Percentiles rank a stretch among this genome's conserved stretches.
phyloP scores from a whole-genome alignment of 495 filamentous ascomycete species.

The Talaromyces stipitatus region DNA sequence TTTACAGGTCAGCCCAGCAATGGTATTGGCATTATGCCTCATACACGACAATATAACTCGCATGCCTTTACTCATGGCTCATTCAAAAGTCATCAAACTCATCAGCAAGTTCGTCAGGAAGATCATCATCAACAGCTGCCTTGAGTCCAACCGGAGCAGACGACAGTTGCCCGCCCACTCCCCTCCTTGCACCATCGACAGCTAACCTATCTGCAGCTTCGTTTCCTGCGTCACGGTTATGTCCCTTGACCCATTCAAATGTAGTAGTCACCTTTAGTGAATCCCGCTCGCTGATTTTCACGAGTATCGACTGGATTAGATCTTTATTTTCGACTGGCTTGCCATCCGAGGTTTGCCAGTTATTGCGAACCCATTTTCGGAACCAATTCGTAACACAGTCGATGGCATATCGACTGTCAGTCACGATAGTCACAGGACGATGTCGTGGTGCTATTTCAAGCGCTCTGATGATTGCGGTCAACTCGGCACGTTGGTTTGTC shows the following conservation, averaged over 20 bases:
- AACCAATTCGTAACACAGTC: constrained; percentile 87
- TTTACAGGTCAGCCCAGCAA: too few relatives aligned
- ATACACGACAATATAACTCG: background rate
- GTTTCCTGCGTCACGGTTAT: constrained; percentile 62
- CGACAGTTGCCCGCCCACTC: constrained; percentile 23
- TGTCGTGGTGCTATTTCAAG: constrained; percentile 65
- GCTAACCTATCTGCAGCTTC: constrained; percentile 75
- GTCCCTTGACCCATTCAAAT: constrained; percentile 87
- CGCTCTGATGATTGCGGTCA: constrained; percentile 79
- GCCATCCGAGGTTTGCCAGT: constrained; percentile 63
- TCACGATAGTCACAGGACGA: constrained; percentile 60
- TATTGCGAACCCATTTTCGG: constrained; percentile 66
- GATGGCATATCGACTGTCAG: constrained; percentile 83
- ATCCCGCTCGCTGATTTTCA: constrained; percentile 63
- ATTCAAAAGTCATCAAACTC: constrained; percentile 15
- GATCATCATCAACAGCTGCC: constrained; percentile 4
- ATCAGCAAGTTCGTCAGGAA: constrained; percentile 27
- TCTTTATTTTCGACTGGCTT: constrained; percentile 81
- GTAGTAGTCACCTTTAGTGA: constrained; percentile 50
- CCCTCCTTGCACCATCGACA: constrained; percentile 46
- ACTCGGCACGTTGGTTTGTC: constrained; percentile 91
- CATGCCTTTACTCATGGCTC: background rate
- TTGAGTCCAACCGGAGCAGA: constrained; percentile 6
- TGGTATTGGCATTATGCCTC: background rate
- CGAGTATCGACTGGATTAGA: constrained; percentile 63